Evolutionary conservation across 2,329 filamentous ascomycete species (phyloP), one percentile per base, ranked within the genome.

Genomic region (Aspergillus candidus): DNA sequence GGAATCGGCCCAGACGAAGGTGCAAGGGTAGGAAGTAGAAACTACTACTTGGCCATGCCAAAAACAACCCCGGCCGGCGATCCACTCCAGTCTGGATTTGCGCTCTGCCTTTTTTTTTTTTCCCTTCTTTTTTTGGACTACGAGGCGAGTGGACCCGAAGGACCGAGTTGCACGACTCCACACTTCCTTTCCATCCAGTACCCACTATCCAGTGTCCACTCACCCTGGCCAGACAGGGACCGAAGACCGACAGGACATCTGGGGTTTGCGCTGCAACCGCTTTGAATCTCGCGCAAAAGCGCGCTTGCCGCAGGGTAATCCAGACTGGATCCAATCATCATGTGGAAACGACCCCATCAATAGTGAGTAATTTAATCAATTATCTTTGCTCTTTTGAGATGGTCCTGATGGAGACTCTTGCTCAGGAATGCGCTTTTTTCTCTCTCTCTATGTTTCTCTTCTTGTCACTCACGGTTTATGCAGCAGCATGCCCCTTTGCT

Each of bases 251-350:
- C 17, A 18, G 27, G 12, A 46, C 38, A 53, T 60, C 58, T 55
- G 58, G 60, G 58, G 60, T 52, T 52, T 55, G 58, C 60, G 59
- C 61, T 60, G 56, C 53, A 63, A 61, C 60, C 61, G 61, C 61
- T 43, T 50, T 38, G 55, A 54, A 52, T 61, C 57, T 56, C 61
- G 60, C 45, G 22, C 22, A 27, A 61, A 62, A 61, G 63, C 64
- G 64, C 64, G 64, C 57, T 67, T 67, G 59, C 63, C 64, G 64
- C 62, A 44, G 39, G 29, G 47, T 34, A 41, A 33, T 43, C 37
- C 36, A 22, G 27, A 15, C 34, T 39, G 14, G n/a, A 39, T 27
- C 15, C 29, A 40, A 46, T 46, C 32, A 38, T 39, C 27, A 27
- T 15, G 17, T 33, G 30, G 40, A 22, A 32, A 11, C n/a, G 18